Evolutionary conservation across 176 grass and related monocot genomes (phyloP).

Genomic region (Juncus effusus): DNA sequence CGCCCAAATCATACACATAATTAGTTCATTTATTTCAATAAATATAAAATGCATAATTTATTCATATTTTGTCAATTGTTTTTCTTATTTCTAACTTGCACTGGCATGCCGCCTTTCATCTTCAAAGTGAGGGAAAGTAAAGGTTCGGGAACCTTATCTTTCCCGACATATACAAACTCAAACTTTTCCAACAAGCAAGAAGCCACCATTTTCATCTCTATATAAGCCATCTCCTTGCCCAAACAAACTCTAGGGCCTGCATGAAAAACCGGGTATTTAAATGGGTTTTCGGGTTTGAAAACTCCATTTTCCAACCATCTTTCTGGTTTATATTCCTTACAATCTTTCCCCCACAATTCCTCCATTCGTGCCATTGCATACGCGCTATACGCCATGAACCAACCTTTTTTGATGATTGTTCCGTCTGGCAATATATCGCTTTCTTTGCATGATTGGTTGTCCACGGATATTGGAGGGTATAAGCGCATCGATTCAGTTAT

Average conservation of each 20-base stretch:
- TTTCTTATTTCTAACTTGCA: background rate
- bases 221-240: conserved; percentile 20
- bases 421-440: conserved; percentile 62
- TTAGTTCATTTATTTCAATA: too few relatives aligned
- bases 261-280: conserved; percentile 44
- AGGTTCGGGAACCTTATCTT: background rate
- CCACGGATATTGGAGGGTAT: conserved; percentile 71
- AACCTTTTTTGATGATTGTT: conserved; percentile 49
- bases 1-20: too few relatives aligned
- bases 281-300: conserved; percentile 11
- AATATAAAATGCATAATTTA: too few relatives aligned
- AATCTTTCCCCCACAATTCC: conserved; percentile 41
- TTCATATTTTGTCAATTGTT: too few relatives aligned
- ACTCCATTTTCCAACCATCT: conserved; percentile 43
- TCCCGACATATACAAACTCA: background rate
- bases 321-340: conserved; percentile 40
- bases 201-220: conserved; percentile 7
- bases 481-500: conserved; percentile 65
- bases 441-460: conserved; percentile 33
- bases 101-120: conserved; percentile 5
- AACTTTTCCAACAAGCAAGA: conserved; percentile 4
- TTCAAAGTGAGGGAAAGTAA: background rate
- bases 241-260: conserved; percentile 17
- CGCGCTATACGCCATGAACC: conserved; percentile 48
- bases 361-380: conserved; percentile 66